Percentiles rank a stretch among this genome's conserved stretches.
Evolutionary conservation across 306 rosid species (phyloP).

Genomic region (Mimosa bimucronata): DNA sequence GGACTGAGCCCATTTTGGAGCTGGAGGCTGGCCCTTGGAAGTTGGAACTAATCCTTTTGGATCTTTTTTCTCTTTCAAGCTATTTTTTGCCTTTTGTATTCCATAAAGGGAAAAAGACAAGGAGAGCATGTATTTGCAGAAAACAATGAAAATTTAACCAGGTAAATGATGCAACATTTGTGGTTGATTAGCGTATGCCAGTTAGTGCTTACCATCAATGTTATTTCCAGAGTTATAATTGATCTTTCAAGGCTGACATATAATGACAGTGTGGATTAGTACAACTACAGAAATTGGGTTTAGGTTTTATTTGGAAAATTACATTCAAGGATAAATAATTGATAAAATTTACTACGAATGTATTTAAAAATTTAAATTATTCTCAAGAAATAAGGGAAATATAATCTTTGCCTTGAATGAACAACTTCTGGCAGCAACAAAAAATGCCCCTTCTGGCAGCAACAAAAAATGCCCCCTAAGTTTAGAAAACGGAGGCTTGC

Average conservation of each 20-base stretch:
- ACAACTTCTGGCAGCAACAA: no score
- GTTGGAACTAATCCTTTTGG: background rate
- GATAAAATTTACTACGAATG: background rate
- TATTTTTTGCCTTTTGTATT: background rate
- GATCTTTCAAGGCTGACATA: background rate
- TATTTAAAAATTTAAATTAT: background rate
- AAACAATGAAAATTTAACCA: conserved; percentile 39
- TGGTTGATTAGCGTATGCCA: background rate
- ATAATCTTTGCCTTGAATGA: background rate
- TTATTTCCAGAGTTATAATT: background rate
- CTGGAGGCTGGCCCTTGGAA: background rate
- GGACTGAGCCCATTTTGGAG: background rate
- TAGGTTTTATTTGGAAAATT: background rate
- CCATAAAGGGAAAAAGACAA: conserved; percentile 14
- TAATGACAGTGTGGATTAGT: background rate
- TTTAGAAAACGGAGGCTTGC: background rate
- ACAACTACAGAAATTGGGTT: background rate
- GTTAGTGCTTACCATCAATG: conserved; percentile 1
- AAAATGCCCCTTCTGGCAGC: background rate
- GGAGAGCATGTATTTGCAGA: background rate
- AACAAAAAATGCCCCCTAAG: background rate
- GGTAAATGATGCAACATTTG: conserved; percentile 6
- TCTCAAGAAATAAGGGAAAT: background rate
- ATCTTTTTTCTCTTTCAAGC: background rate
- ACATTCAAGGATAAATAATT: background rate